Conservation (phyloP, 1,284 basidiomycete genomes). For the Trichosporon sp. region DNA sequence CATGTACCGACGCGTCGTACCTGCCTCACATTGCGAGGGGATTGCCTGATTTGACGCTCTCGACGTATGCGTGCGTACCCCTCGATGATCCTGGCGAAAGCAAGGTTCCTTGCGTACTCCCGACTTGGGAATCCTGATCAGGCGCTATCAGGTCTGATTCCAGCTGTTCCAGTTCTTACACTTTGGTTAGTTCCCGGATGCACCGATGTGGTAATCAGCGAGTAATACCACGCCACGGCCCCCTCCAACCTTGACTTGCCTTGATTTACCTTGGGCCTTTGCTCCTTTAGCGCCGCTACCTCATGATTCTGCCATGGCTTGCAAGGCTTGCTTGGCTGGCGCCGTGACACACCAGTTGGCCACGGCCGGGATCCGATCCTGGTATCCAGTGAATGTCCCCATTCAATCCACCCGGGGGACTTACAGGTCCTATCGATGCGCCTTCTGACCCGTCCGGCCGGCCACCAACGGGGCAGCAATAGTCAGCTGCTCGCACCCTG, state of each 20-base stretch:
- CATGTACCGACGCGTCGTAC: slow-evolving; percentile 13
- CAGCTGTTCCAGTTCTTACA: not conserved
- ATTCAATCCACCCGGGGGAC: not conserved
- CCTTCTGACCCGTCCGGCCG: not conserved
- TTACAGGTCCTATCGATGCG: not conserved
- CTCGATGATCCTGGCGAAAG: no score
- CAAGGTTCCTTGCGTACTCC: no score
- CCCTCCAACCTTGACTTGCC: no score
- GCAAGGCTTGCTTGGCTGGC: no score
- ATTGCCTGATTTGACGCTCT: not conserved
- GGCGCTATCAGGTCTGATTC: not conserved
- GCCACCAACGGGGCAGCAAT: not conserved
- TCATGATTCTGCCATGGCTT: no score
- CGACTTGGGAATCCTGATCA: not conserved
- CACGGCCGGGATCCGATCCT: not conserved
- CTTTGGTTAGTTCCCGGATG: not conserved
- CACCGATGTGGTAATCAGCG: not conserved
- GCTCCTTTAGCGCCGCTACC: no score
- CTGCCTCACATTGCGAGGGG: no score
- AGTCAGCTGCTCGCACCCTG: not conserved
- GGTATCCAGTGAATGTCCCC: not conserved
- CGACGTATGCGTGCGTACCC: no score
- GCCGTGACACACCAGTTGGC: not conserved
- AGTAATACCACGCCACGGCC: no score
- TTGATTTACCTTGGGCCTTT: no score